Conservation (phyloP, 2,329 filamentous ascomycete genomes). For the Colletotrichum limetticola region DNA sequence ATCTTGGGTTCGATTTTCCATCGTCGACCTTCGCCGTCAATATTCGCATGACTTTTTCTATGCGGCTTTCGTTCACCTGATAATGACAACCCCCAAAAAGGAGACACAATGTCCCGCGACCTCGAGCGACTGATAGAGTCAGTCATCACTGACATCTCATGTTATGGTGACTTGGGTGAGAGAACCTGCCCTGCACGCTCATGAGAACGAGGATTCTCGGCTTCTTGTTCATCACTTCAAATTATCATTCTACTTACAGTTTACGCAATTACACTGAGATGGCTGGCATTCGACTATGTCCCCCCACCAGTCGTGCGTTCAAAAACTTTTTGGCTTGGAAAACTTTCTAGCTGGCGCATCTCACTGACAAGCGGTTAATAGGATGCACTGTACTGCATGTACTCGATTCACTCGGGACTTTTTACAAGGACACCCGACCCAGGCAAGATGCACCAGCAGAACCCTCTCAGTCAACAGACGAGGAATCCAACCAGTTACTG, state of each 20-base stretch:
- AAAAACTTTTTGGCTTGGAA: too few species aligned
- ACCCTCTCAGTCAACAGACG: background rate
- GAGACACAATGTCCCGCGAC: slow-evolving; percentile 31
- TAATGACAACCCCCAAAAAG: slow-evolving; percentile 6
- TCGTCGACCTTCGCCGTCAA: slow-evolving; percentile 15
- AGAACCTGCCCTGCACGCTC: background rate
- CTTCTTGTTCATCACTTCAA: background rate
- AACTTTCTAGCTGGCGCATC: background rate
- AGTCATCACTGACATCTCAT: slow-evolving; percentile 36
- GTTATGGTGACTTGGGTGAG: slow-evolving; percentile 36
- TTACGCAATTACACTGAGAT: background rate
- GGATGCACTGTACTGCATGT: slow-evolving; percentile 34
- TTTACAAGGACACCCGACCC: slow-evolving; percentile 20
- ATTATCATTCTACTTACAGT: background rate
- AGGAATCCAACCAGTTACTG: slow-evolving; percentile 18
- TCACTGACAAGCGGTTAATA: slow-evolving; percentile 14
- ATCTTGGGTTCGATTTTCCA: slow-evolving; percentile 22
- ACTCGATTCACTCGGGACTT: slow-evolving; percentile 22
- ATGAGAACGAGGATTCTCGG: background rate
- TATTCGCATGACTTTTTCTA: slow-evolving; percentile 1
- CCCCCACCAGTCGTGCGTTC: background rate
- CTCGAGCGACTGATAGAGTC: slow-evolving; percentile 35
- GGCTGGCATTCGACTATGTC: background rate
- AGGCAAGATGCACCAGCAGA: background rate
- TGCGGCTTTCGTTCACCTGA: background rate